These are phyloP conservation scores for Fusarium sp. DNA, from an alignment of 2,329 filamentous ascomycete species.

Conservation along the genomic window DNA sequence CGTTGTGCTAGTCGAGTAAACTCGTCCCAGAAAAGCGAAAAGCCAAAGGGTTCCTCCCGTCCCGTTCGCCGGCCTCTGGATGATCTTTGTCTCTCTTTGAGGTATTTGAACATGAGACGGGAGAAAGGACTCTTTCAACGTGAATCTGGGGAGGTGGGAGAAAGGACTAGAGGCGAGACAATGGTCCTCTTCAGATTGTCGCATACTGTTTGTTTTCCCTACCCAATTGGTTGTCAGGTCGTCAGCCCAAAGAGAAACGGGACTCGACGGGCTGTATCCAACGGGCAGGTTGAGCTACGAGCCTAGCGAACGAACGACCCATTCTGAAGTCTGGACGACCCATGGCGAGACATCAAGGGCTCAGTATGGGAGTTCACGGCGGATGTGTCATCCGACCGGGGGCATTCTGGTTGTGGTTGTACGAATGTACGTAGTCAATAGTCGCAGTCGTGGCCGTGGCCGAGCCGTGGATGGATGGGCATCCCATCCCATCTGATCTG, in stretches of 20 bases:
- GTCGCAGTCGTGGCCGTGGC: slow-evolving; percentile 15
- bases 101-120: background rate
- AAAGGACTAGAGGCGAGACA: slow-evolving; percentile 2
- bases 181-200: slow-evolving; percentile 4
- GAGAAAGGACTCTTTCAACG: background rate
- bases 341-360: slow-evolving; percentile 39
- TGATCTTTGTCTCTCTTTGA: slow-evolving; percentile 16
- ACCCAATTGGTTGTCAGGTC: slow-evolving; percentile 36
- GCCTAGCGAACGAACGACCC: slow-evolving; percentile 40
- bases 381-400: slow-evolving; percentile 42
- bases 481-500: slow-evolving; percentile 28
- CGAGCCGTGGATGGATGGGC: slow-evolving; percentile 19
- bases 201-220: slow-evolving; percentile 13
- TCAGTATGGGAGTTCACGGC: slow-evolving; percentile 41
- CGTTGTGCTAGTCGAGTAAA: slow-evolving; percentile 41
- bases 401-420: slow-evolving; percentile 3
- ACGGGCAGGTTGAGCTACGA: slow-evolving; percentile 43
- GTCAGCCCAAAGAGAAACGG: slow-evolving; percentile 38
- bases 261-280: slow-evolving; percentile 44
- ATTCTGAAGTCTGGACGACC: slow-evolving; percentile 35
- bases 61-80: slow-evolving; percentile 36
- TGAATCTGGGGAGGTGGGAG: background rate
- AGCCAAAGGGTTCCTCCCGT: slow-evolving; percentile 43
- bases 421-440: too few relatives aligned
- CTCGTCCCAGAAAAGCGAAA: slow-evolving; percentile 35